Base-by-base conservation (phyloP, 2,329 filamentous ascomycete species). In the Tolypocladium ophioglossoides region DNA sequence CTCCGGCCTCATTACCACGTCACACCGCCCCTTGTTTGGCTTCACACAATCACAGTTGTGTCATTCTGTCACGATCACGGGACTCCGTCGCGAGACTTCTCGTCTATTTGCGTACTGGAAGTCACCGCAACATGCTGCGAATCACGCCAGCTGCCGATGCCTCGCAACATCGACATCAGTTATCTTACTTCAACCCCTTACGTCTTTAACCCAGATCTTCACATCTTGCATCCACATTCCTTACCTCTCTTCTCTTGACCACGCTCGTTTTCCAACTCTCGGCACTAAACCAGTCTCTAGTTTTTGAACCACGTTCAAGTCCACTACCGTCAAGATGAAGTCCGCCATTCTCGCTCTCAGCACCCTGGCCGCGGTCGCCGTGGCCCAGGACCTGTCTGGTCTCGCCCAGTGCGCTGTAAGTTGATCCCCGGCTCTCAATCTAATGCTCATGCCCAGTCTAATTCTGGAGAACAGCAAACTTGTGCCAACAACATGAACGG, bases 351-450 rank as follows among this genome's bases (percentile, higher is more conserved):
- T 78, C 61, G 62, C 75, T 57, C 60, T 75, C 62, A 70, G 70
- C 65, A 64, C 71, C 59, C 63, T 75, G 54, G 70, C 70, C 58
- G 68, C 71, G 50, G 63, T 71, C 41, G 71, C 63, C 57, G 67
- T 67, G 20, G 75, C 72, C 41, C 76, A 78, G 64, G 63, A 70
- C 57, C 52, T 69, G 49, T 52, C 66, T 55, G 66, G 68, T 54
- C 74, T 82, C 51, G 72, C 78, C 37, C 55, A 64, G 20, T 83
- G 80, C 61, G 78, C 74, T 67, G 80, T 83, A 77, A 74, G 79
- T 73, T 8, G 16, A n/a, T n/a, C 20, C 40, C 14, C 24, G 6
- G 22, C 8, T 27, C 18, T 47, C 27, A 32, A 47, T n/a, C 27
- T 14, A 18, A 20, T 10, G 10, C 20, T 16, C 44, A 8, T 0